A percentile compares a stretch with the other conserved stretches of the same genome.
phyloP scores from a whole-genome alignment of 495 filamentous ascomycete species.

The Penicillium odoratum region DNA sequence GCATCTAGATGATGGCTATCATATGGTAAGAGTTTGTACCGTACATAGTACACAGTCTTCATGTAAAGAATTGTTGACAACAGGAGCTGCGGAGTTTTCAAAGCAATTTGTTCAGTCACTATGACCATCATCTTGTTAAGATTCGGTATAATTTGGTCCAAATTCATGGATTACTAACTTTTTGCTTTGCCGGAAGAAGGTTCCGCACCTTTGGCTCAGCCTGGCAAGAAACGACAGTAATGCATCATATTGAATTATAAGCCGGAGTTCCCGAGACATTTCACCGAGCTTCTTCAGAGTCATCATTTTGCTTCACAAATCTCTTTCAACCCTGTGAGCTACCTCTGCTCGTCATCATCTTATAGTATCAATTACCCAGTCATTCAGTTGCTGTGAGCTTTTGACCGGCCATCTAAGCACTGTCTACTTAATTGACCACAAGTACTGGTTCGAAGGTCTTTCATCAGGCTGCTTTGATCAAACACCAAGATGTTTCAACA shows the following conservation, averaged over 20 bases:
- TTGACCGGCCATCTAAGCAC: neutral
- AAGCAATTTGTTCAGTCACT: slow-evolving; percentile 7
- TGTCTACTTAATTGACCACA: neutral
- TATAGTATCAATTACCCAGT: neutral
- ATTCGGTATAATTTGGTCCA: neutral
- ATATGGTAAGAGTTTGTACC: too few relatives aligned
- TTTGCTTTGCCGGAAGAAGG: slow-evolving; percentile 12
- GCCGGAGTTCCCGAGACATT: neutral
- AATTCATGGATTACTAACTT: neutral
- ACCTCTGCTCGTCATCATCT: neutral
- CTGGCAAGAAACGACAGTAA: slow-evolving; percentile 18
- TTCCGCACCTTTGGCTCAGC: slow-evolving; percentile 16
- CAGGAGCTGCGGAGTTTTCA: too few relatives aligned
- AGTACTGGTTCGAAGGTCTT: neutral
- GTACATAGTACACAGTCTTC: too few relatives aligned
- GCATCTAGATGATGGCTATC: too few relatives aligned
- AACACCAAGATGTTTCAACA: slow-evolving; percentile 27
- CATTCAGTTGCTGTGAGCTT: neutral
- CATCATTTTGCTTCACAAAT: neutral
- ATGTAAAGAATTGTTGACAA: too few relatives aligned
- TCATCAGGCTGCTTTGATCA: neutral
- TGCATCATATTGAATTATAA: slow-evolving; percentile 20
- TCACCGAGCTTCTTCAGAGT: neutral
- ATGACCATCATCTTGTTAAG: slow-evolving; percentile 2
- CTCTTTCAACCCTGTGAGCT: neutral